Conservation (phyloP, 2,329 filamentous ascomycete genomes). For the Penicillium brasilianum region DNA sequence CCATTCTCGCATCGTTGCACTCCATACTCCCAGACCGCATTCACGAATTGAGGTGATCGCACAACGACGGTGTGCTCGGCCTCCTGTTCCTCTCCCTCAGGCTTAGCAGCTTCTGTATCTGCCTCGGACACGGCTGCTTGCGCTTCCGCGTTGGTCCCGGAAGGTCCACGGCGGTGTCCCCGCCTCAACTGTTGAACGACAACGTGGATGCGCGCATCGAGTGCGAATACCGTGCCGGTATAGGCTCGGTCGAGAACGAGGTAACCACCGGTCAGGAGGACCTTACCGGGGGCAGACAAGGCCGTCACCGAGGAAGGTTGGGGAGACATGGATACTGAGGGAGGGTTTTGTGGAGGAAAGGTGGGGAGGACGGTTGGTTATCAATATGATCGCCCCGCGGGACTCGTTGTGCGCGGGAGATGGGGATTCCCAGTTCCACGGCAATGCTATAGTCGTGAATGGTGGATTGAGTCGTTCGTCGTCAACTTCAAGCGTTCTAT, state of each 20-base stretch:
- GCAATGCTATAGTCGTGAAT: too few relatives aligned
- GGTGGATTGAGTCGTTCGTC: background rate
- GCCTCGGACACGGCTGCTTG: constrained; percentile 13
- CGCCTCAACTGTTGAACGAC: constrained; percentile 60
- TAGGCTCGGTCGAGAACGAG: constrained; percentile 88
- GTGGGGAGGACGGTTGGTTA: constrained; percentile 16
- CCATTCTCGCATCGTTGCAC: constrained; percentile 71
- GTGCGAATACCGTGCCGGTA: constrained; percentile 72
- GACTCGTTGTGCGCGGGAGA: constrained; percentile 5
- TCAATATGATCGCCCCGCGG: constrained; percentile 10
- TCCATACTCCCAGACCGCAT: constrained; percentile 86
- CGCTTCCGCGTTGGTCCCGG: constrained; percentile 23
- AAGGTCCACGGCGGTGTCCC: constrained; percentile 29
- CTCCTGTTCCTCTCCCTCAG: constrained; percentile 59
- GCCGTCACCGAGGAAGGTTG: constrained; percentile 50
- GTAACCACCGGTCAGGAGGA: constrained; percentile 92
- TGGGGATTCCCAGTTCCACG: background rate
- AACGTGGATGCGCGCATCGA: constrained; percentile 68
- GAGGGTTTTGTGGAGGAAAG: constrained; percentile 19
- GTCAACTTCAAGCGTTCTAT: background rate
- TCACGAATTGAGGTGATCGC: constrained; percentile 85
- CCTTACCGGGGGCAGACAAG: constrained; percentile 93
- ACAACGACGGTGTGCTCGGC: constrained; percentile 75
- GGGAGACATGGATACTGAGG: constrained; percentile 23
- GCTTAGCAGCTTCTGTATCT: constrained; percentile 15